Conservation (phyloP, 345 rosid species). For the Populus tremula region DNA sequence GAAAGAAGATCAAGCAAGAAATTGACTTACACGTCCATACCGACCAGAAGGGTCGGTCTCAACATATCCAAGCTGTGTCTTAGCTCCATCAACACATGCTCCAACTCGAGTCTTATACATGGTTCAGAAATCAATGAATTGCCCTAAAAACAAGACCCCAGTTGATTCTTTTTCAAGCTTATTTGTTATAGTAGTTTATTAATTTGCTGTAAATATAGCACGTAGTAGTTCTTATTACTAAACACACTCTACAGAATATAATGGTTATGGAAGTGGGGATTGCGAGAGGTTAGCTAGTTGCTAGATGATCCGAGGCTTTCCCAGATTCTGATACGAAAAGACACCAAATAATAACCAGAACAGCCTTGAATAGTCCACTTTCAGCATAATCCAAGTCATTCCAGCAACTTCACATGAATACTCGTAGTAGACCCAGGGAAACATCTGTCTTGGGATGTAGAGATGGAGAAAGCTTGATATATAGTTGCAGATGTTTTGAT, state of each 20-base stretch:
- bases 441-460: slow-evolving; percentile 43
- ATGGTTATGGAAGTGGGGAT: neutral
- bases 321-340: slow-evolving; percentile 83
- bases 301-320: slow-evolving; percentile 80
- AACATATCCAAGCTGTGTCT: slow-evolving; percentile 41
- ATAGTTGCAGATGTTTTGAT: neutral
- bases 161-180: neutral
- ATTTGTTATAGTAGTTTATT: neutral
- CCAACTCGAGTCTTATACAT: slow-evolving; percentile 43
- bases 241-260: neutral
- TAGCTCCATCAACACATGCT: slow-evolving; percentile 34
- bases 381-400: slow-evolving; percentile 74
- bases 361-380: slow-evolving; percentile 67
- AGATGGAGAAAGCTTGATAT: neutral
- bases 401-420: slow-evolving; percentile 40
- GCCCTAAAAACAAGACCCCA: slow-evolving; percentile 1
- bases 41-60: slow-evolving; percentile 91
- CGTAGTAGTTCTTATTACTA: neutral
- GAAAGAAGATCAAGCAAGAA: neutral
- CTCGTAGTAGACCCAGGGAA: slow-evolving; percentile 46
- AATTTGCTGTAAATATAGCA: neutral
- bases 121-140: slow-evolving; percentile 25
- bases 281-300: slow-evolving; percentile 10
- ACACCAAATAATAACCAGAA: slow-evolving; percentile 74
- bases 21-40: slow-evolving; percentile 76